Evolutionary conservation across 2,329 filamentous ascomycete species (phyloP).

Genomic region (Xylaria sp.): DNA sequence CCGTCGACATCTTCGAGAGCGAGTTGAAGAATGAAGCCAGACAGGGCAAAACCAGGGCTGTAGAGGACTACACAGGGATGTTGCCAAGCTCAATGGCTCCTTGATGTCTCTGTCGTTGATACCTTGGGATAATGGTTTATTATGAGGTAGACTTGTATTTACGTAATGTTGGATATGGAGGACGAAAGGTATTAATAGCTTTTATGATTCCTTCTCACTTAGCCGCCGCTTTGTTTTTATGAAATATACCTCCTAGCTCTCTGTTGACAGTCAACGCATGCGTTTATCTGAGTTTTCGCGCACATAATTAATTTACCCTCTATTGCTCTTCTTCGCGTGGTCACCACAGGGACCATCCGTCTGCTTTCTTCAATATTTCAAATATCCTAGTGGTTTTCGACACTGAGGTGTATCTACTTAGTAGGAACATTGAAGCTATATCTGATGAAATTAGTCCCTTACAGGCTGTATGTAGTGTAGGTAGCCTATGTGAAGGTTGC

Average conservation of each 20-base stretch:
- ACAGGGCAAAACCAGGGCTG: slow-evolving; percentile 49
- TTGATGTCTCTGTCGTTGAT: slow-evolving; percentile 10
- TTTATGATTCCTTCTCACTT: slow-evolving; percentile 6
- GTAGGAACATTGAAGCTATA: too few species aligned
- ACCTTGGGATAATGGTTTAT: neutral
- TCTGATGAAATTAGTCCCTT: too few species aligned
- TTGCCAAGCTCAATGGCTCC: slow-evolving; percentile 15
- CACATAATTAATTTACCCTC: neutral
- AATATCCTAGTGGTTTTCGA: neutral
- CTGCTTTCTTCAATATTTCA: neutral
- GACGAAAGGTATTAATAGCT: slow-evolving; percentile 4
- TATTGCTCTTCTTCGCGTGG: neutral
- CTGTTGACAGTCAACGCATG: neutral
- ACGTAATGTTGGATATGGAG: neutral
- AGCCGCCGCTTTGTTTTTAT: neutral
- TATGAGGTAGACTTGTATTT: neutral
- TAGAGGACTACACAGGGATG: slow-evolving; percentile 28
- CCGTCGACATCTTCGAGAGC: slow-evolving; percentile 79
- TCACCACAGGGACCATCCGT: neutral
- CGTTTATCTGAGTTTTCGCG: neutral
- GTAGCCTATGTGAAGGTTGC: neutral
- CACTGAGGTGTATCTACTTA: too few species aligned
- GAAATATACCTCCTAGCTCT: neutral
- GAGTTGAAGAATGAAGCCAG: slow-evolving; percentile 65
- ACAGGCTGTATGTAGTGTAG: too few species aligned